Percentiles rank a stretch among this genome's conserved stretches.
Evolutionary conservation across 2,329 filamentous ascomycete genomes (phyloP).

Genomic region (Acarospora socialis): DNA sequence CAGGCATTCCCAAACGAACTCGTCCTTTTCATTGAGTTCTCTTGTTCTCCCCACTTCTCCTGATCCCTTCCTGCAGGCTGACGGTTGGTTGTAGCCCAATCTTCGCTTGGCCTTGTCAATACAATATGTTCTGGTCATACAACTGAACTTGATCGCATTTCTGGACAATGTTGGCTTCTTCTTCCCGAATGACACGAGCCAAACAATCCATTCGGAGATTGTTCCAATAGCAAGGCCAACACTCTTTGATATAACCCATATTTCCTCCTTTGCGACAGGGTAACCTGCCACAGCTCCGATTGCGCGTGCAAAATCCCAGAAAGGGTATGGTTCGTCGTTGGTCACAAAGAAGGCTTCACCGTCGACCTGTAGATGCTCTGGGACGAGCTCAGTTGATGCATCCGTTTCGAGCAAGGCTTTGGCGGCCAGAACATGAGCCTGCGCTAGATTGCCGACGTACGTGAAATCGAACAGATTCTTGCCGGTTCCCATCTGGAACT

Average conservation of each 20-base stretch:
- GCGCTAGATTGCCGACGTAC: constrained; percentile 37
- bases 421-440: constrained; percentile 37
- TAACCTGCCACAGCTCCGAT: constrained; percentile 17
- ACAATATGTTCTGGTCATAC: constrained; percentile 15
- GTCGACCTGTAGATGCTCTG: constrained; percentile 31
- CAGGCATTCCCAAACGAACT: too few relatives aligned
- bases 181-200: constrained; percentile 13
- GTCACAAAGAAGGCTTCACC: constrained; percentile 24
- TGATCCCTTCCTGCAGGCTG: constrained; percentile 2
- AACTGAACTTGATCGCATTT: constrained; percentile 14
- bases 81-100: constrained; percentile 12
- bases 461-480: constrained; percentile 41
- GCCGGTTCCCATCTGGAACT: constrained; percentile 37
- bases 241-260: constrained; percentile 15
- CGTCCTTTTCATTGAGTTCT: too few relatives aligned
- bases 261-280: constrained; percentile 13
- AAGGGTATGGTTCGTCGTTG: constrained; percentile 20
- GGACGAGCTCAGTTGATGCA: constrained; percentile 23
- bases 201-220: constrained; percentile 18
- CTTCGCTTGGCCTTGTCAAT: constrained; percentile 15
- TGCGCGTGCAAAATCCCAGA: constrained; percentile 22
- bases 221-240: constrained; percentile 16
- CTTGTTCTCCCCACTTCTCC: too few relatives aligned
- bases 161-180: constrained; percentile 13
- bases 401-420: constrained; percentile 31